Evolutionary conservation across 495 filamentous ascomycete genomes (phyloP), one percentile per base, ranked within the genome.

Genomic region (Glonium stellatum): DNA sequence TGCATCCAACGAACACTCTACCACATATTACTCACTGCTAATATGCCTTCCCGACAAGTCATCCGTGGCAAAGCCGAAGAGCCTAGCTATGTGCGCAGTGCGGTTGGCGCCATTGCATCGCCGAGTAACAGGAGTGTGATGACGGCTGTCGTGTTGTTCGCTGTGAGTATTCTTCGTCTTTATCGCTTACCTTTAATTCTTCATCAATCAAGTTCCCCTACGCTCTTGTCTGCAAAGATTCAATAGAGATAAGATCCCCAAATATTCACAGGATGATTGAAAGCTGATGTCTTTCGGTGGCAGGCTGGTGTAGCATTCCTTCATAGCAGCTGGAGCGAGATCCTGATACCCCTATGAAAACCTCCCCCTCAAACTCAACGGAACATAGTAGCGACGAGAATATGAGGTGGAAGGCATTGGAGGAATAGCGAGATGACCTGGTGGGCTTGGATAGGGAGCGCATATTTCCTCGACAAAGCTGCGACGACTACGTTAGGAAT

Each of bases 261-360:
- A 25, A 27, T n/a, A 48, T 11, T 11, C 11, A 13, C 18, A 36
- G 15, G 4, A 27, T 12, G 27, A 35, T n/a, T 44, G 27, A 55
- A 25, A 19, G 35, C 39, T 55, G 57, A 61, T 58, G 49, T 36
- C 19, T 59, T 44, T 34, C 23, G 8, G 39, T 46, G 69, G 15
- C 65, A 90, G 87, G 83, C 79, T 64, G 85, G 85, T 60, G 80
- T 90, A 49, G 83, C 86, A 51, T 87, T 90, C 76, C 76, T 90
- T 63, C 79, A 84, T 69, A 87, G 84, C 76, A 83, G 82, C 67
- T 86, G 85, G 80, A 80, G 80, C 79, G 87, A 89, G 75, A 77
- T 86, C 69, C 77, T 90, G 58, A 78, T 89, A 56, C 86, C 87
- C 67, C 83, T 84, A 83, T 90, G 34, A 60, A 55, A 44, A 44